Conservation (phyloP, 129 eudicot genomes). For the Saposhnikovia divaricata region DNA sequence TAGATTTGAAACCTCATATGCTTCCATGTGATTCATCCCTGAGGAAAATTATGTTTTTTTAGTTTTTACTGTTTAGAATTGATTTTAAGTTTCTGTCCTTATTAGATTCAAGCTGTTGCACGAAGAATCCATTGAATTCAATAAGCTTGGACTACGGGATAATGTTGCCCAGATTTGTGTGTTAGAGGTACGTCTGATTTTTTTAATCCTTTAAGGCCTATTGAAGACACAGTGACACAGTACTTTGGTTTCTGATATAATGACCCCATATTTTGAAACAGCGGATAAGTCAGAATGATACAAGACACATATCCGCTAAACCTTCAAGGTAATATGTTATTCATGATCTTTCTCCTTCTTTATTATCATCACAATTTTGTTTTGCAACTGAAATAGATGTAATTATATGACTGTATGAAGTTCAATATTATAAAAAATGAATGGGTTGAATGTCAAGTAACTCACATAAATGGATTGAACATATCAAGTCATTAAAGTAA, state of each 20-base stretch:
- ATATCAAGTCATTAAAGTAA: neutral
- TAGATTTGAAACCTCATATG: neutral
- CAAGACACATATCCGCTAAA: conserved; percentile 20
- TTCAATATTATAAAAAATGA: neutral
- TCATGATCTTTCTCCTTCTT: neutral
- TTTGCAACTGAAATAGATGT: neutral
- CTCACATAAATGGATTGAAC: neutral
- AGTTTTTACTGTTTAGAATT: conserved; percentile 9
- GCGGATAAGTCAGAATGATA: conserved; percentile 39
- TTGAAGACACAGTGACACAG: neutral
- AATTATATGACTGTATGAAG: neutral
- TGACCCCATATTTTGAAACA: conserved; percentile 23
- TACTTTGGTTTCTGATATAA: neutral
- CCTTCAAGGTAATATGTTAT: conserved; percentile 35
- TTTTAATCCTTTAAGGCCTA: conserved; percentile 14
- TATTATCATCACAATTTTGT: neutral
- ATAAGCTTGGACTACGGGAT: conserved; percentile 81
- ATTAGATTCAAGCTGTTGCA: conserved; percentile 76
- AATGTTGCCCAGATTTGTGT: conserved; percentile 98
- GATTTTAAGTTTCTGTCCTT: conserved; percentile 7
- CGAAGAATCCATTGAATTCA: conserved; percentile 79
- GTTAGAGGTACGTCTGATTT: conserved; percentile 54
- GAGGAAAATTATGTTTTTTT: neutral
- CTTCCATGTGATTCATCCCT: neutral
- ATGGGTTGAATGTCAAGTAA: neutral